These are phyloP conservation scores for Mediolabrus comicus DNA, from an alignment of 108 stramenopile species.

Conservation along the genomic window DNA sequence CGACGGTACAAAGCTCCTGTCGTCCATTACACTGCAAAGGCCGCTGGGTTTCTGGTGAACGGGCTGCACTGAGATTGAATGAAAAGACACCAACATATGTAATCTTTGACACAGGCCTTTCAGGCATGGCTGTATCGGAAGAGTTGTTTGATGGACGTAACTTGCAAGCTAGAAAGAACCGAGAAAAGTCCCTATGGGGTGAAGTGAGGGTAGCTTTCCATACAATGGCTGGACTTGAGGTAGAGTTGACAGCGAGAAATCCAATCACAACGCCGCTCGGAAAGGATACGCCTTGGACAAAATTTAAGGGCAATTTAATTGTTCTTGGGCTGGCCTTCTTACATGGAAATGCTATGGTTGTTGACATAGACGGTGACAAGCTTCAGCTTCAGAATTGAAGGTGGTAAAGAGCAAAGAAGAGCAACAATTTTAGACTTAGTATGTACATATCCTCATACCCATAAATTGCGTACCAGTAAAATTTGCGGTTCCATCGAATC, in stretches of 20 bases:
- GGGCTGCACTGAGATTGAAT: slow-evolving; percentile 28
- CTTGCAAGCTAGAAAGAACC: slow-evolving; percentile 31
- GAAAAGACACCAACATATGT: slow-evolving; percentile 43
- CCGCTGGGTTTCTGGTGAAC: slow-evolving; percentile 41
- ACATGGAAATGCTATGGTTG: slow-evolving; percentile 32
- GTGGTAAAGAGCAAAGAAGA: too few relatives aligned
- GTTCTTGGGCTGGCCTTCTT: slow-evolving; percentile 64
- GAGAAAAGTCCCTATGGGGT: slow-evolving; percentile 55
- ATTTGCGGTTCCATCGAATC: too few relatives aligned
- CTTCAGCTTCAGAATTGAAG: slow-evolving; percentile 6
- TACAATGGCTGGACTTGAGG: slow-evolving; percentile 22
- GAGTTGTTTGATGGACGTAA: slow-evolving; percentile 61
- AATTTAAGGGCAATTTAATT: slow-evolving; percentile 54
- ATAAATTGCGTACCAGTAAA: too few relatives aligned
- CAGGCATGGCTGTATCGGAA: slow-evolving; percentile 62
- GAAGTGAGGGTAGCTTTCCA: slow-evolving; percentile 44
- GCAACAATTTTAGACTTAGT: too few relatives aligned
- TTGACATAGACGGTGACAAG: slow-evolving; percentile 57
- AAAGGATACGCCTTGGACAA: slow-evolving; percentile 48
- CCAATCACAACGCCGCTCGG: slow-evolving; percentile 59
- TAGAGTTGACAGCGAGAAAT: slow-evolving; percentile 35
- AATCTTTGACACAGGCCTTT: slow-evolving; percentile 72
- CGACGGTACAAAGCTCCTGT: slow-evolving; percentile 55
- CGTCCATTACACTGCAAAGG: slow-evolving; percentile 53
- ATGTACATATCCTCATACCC: too few relatives aligned